Percentiles rank a stretch among this genome's conserved stretches.
Evolutionary conservation across 768 basidiomycete species (phyloP).

Genomic region (Lepiota venenata): DNA sequence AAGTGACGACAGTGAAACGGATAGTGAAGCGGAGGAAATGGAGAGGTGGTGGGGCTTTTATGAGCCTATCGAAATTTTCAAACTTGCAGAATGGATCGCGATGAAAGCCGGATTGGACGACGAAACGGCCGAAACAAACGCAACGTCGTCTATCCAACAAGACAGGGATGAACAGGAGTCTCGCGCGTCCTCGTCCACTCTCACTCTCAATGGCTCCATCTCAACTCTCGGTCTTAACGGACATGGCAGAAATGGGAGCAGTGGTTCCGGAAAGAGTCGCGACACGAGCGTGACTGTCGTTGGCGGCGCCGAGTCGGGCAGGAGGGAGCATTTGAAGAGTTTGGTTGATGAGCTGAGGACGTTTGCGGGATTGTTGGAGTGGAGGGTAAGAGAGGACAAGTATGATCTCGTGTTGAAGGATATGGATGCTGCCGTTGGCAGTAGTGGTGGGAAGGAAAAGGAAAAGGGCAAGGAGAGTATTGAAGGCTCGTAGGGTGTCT

Average conservation of each 20-base stretch:
- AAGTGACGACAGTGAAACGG: constrained; percentile 22
- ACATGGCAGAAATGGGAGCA: constrained; percentile 5
- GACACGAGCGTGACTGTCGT: constrained; percentile 8
- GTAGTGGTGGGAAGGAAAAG: background rate
- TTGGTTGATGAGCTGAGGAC: constrained; percentile 55
- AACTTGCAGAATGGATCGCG: constrained; percentile 63
- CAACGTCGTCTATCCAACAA: background rate
- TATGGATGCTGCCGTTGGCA: constrained; percentile 3
- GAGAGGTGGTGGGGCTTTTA: constrained; percentile 79
- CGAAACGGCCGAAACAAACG: constrained; percentile 16
- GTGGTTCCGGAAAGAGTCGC: constrained; percentile 1
- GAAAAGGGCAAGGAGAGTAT: constrained; percentile 2
- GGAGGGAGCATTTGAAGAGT: constrained; percentile 27
- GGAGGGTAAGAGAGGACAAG: constrained; percentile 44
- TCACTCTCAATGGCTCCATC: constrained; percentile 12
- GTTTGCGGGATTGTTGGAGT: constrained; percentile 59
- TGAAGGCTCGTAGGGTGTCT: background rate
- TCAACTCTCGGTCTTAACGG: background rate
- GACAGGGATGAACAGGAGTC: constrained; percentile 1
- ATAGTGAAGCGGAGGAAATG: constrained; percentile 26
- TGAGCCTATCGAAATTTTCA: constrained; percentile 59
- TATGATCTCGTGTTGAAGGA: constrained; percentile 21
- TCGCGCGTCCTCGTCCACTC: constrained; percentile 14
- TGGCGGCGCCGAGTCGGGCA: constrained; percentile 19
- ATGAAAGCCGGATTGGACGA: constrained; percentile 43